Percentiles rank a stretch among this genome's conserved stretches.
These are phyloP conservation scores for Lepidium africanum DNA, from an alignment of 345 rosid genomes.

Conservation along the genomic window DNA sequence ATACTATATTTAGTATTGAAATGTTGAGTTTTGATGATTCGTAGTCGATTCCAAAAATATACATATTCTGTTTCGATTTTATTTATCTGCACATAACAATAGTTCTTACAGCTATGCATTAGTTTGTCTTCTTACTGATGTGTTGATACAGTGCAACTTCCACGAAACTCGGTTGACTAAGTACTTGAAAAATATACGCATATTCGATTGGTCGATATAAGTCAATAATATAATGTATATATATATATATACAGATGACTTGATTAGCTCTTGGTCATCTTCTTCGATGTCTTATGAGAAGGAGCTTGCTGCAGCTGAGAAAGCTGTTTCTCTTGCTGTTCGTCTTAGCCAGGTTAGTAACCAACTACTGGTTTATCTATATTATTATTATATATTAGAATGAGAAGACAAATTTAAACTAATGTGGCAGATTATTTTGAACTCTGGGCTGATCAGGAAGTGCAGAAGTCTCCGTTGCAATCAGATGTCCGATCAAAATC, in stretches of 20 bases:
- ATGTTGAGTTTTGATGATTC: neutral
- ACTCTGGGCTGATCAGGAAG: constrained; percentile 38
- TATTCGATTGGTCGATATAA: neutral
- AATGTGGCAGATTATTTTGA: no score
- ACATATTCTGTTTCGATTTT: neutral
- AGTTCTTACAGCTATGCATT: neutral
- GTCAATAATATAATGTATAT: neutral
- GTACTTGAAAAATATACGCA: no score
- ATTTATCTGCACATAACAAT: neutral
- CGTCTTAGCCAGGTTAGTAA: constrained; percentile 58
- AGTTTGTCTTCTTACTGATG: neutral
- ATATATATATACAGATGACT: neutral
- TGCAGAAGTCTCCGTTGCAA: constrained; percentile 60
- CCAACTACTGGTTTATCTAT: neutral
- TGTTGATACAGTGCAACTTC: neutral
- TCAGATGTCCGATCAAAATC: constrained; percentile 69
- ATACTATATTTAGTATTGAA: constrained; percentile 6
- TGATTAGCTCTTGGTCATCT: neutral
- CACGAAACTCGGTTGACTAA: neutral
- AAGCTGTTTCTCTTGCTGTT: constrained; percentile 70
- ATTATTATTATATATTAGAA: neutral
- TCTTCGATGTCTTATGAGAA: constrained; percentile 12
- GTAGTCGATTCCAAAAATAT: neutral
- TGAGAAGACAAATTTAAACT: neutral
- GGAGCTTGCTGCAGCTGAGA: constrained; percentile 36